phyloP scores from a whole-genome alignment of 2,329 filamentous ascomycete species.

The Akanthomyces lecanii region DNA sequence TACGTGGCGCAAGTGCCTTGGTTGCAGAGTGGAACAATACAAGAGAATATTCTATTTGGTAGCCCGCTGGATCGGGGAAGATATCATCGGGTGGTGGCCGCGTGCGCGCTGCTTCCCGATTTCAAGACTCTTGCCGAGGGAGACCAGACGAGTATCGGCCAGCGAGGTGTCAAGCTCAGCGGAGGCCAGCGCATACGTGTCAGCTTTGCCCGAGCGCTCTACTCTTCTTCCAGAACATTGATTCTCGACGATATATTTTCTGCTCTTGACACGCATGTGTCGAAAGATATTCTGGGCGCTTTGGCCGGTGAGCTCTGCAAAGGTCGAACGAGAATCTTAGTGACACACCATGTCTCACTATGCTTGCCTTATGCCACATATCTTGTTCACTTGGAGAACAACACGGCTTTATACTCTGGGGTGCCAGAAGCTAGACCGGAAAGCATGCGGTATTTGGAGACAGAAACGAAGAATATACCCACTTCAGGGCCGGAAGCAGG shows the following conservation, averaged over 20 bases:
- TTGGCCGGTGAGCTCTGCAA: not conserved
- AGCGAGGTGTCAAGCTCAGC: constrained; percentile 1
- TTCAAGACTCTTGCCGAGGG: not conserved
- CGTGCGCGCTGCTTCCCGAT: not conserved
- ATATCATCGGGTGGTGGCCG: not conserved
- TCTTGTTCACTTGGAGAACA: not conserved
- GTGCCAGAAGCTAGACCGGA: not conserved
- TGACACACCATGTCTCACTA: not conserved
- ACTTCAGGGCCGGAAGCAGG: too few species aligned
- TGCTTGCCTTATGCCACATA: not conserved
- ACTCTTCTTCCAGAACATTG: not conserved
- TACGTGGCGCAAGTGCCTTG: not conserved
- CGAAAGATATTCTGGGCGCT: not conserved
- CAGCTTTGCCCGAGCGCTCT: not conserved
- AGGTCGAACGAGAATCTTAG: not conserved
- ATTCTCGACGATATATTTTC: not conserved
- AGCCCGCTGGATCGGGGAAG: not conserved
- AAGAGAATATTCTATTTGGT: constrained; percentile 3
- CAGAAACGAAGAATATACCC: too few species aligned
- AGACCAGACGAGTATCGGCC: constrained; percentile 1
- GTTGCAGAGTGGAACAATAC: not conserved
- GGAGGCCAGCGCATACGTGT: not conserved
- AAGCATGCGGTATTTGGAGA: not conserved
- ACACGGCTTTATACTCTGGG: not conserved
- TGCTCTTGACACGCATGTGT: not conserved